Base-by-base conservation (phyloP, 768 basidiomycete species). In the Pleurotus ostreatus region DNA sequence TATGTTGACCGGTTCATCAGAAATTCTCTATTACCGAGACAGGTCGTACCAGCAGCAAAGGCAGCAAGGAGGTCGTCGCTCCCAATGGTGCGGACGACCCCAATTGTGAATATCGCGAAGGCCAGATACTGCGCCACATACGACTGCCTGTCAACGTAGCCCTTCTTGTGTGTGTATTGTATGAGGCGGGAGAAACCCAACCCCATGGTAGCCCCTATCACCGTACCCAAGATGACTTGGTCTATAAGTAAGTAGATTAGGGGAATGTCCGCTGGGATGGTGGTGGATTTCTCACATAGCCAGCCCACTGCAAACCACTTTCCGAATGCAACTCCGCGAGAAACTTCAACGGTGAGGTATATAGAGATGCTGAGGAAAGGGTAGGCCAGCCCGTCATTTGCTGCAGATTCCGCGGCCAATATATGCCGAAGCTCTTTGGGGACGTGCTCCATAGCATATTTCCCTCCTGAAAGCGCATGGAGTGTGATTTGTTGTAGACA, bases 361-460 rank as follows among this genome's bases (percentile, higher is more conserved):
- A 98, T 77, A 2, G 95, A 84, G 52, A 98, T 78, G 23, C 83
- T 81, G 55, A 98, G 76, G 68, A 98, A 98, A 0, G 94, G 94
- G 68, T 95, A 97, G 1, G 95, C 94, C 12, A 98, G 79, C 1
- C 97, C 97, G 62, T 98, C 97, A 69, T 99, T 99, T 5, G 92
- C 87, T 0, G 95, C 97, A 4, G 90, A 91, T 70, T 98, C 96
- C 0, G 92, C 92, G 0, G 89, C 82, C 5, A 97, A 75, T 43
- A 97, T 78, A 20, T 84, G 87, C 25, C 95, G 84, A 20, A 98
- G 77, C 52, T 92, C 86, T 4, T 72, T 59, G 3, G 89, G 88
- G 3, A 92, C 89, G 63, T 92, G 80, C 56, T 78, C 80, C 12
- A 74, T 69, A 0, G 90, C 89, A 60, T 80, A 92, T 57, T 77